Percentiles rank a stretch among this genome's conserved stretches.
Conservation (phyloP, 2,329 filamentous ascomycete species). For the Acarospora socialis region DNA sequence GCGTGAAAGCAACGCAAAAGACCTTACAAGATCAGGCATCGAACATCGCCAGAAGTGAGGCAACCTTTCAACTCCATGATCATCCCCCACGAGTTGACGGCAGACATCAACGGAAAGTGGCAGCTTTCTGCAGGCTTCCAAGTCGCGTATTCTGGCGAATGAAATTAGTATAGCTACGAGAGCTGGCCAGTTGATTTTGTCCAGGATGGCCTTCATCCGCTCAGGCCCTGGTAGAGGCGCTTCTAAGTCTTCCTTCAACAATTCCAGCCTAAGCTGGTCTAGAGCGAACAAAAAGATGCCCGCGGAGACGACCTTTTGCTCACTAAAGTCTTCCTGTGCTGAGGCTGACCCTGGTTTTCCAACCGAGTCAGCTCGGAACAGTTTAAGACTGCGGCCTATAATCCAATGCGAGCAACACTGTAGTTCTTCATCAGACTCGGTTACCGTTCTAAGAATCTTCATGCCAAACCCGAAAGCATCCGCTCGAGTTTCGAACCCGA, state of each 20-base stretch:
- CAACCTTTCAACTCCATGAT: not conserved
- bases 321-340: not conserved
- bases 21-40: not conserved
- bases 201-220: too few species aligned
- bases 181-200: not conserved
- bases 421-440: not conserved
- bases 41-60: too few species aligned
- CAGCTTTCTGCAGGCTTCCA: slow-evolving; percentile 4
- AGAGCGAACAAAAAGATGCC: slow-evolving; percentile 7
- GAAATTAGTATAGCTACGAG: slow-evolving; percentile 4
- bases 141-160: slow-evolving; percentile 6
- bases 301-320: slow-evolving; percentile 1
- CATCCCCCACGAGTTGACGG: not conserved
- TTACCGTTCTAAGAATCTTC: not conserved
- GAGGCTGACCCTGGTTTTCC: not conserved
- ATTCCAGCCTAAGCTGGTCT: not conserved
- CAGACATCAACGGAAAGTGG: slow-evolving; percentile 2
- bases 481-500: slow-evolving; percentile 3
- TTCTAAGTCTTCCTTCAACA: not conserved
- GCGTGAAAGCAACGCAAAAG: slow-evolving; percentile 1
- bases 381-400: not conserved
- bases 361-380: not conserved
- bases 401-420: not conserved
- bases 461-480: slow-evolving; percentile 8
- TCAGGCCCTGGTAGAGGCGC: not conserved